Base-by-base conservation (phyloP, 306 rosid genomes). In the Vigna unguiculata region DNA sequence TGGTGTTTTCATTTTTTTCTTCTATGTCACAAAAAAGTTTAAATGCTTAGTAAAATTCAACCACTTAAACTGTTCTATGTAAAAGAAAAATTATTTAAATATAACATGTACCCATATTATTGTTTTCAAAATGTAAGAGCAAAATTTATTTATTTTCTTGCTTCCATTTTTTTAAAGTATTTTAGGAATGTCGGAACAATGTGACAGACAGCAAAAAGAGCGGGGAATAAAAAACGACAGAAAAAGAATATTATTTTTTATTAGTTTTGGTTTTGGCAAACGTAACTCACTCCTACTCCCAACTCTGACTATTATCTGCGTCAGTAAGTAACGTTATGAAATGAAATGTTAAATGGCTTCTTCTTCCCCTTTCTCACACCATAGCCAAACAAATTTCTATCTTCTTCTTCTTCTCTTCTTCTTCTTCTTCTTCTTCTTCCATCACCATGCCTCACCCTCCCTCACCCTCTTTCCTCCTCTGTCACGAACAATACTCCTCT, bases 391-490 rank as follows among this genome's bases (percentile, higher is more conserved):
- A 40, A 40, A 2, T 40, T 40, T 9, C 30, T 58, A 21, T 58
- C 9, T 28, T 19, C 28, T 3, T 21, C 1, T 21, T 15, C 4
- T 2, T 14, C 38, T 21, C 1, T 21, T 15, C 4, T 2, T 14
- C 38, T 6, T 38, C 1, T 40, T 9, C 45, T 0, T 40, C 24
- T 16, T 21, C 34, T 54, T 21, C 61, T 11, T 11, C 12, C 3
- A 22, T 15, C 12, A 65, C 1, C 34, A 65, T 65, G 71, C 30
- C 49, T 9, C 16, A 38, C 1, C 51, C 46, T 4, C 17, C 21
- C 28, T 63, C 49, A 6, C 24, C 70, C 2, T 64, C 70, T 4
- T 38, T 40, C 51, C 51, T 62, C 16, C 25, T 62, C 69, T 62
- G 24, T 32, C 68, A 61, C 8, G 7, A 62, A 17, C 69, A 60